Percentiles rank a stretch among this genome's conserved stretches.
These are phyloP conservation scores for Ilex aquifolium DNA, from an alignment of 257 asterid genomes.

Conservation along the genomic window DNA sequence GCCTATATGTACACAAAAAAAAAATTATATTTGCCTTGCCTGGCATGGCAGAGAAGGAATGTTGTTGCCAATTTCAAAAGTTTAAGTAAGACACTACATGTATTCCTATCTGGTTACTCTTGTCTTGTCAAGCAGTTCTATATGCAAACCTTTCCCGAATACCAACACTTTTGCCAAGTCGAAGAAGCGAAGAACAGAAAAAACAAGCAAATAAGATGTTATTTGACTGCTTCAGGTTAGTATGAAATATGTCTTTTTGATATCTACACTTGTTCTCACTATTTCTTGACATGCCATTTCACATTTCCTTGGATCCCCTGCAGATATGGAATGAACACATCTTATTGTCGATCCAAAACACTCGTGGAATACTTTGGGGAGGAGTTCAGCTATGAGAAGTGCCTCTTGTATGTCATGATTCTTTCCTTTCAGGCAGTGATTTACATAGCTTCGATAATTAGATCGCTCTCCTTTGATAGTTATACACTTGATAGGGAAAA, in stretches of 20 bases:
- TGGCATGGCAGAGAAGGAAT: background rate
- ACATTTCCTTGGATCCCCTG: conserved; percentile 14
- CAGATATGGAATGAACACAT: conserved; percentile 66
- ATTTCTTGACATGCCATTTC: conserved; percentile 16
- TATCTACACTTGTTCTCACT: conserved; percentile 9
- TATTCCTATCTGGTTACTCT: background rate
- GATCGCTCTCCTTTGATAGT: background rate
- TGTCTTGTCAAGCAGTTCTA: conserved; percentile 43
- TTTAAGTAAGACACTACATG: background rate
- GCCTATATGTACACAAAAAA: too few species aligned
- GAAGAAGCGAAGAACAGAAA: conserved; percentile 70
- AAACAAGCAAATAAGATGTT: conserved; percentile 65
- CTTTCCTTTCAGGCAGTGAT: conserved; percentile 1
- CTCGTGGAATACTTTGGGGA: conserved; percentile 81
- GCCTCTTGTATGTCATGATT: conserved; percentile 49
- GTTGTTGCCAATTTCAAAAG: background rate
- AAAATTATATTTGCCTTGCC: too few species aligned
- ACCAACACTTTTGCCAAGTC: conserved; percentile 68
- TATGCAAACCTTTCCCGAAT: conserved; percentile 55
- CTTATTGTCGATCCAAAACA: conserved; percentile 61
- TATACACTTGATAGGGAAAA: background rate
- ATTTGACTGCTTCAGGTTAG: conserved; percentile 73
- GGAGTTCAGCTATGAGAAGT: conserved; percentile 50
- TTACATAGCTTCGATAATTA: background rate
- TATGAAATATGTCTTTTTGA: conserved; percentile 4